Evolutionary conservation across 2,329 filamentous ascomycete species (phyloP).

Genomic region (Alternaria sp.): DNA sequence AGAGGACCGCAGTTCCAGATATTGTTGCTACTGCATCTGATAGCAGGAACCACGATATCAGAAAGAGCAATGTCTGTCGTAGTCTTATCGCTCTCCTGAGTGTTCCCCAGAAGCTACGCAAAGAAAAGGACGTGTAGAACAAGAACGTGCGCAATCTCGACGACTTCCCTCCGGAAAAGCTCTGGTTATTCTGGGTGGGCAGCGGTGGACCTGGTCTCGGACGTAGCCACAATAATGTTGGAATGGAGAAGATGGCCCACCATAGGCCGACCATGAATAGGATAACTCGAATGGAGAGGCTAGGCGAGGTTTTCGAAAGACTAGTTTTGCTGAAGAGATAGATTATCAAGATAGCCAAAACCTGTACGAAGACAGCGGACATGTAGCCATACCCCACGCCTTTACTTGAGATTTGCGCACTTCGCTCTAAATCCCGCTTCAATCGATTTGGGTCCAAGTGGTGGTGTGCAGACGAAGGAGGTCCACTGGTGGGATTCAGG

Average conservation of each 20-base stretch:
- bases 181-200: constrained; percentile 29
- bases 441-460: constrained; percentile 32
- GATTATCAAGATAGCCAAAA: constrained; percentile 77
- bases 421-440: constrained; percentile 76
- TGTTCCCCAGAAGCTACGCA: constrained; percentile 82
- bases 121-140: constrained; percentile 80
- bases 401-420: constrained; percentile 84
- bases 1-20: constrained; percentile 91
- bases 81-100: constrained; percentile 74
- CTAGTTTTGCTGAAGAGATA: constrained; percentile 58
- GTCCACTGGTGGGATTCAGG: constrained; percentile 26
- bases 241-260: constrained; percentile 90
- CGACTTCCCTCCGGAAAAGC: constrained; percentile 16
- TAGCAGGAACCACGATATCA: constrained; percentile 88
- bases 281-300: constrained; percentile 81
- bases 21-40: constrained; percentile 94
- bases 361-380: constrained; percentile 82
- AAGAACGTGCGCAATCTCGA: constrained; percentile 50
- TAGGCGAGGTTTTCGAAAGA: constrained; percentile 71
- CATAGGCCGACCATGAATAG: constrained; percentile 83
- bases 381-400: constrained; percentile 92
- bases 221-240: constrained; percentile 83
- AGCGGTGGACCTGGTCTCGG: constrained; percentile 87
- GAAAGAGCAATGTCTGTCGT: constrained; percentile 76
- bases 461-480: constrained; percentile 2